A percentile compares a stretch with the other conserved stretches of the same genome.
These are phyloP conservation scores for Teratosphaeria gauchensis DNA, from an alignment of 2,329 filamentous ascomycete genomes.

Conservation along the genomic window DNA sequence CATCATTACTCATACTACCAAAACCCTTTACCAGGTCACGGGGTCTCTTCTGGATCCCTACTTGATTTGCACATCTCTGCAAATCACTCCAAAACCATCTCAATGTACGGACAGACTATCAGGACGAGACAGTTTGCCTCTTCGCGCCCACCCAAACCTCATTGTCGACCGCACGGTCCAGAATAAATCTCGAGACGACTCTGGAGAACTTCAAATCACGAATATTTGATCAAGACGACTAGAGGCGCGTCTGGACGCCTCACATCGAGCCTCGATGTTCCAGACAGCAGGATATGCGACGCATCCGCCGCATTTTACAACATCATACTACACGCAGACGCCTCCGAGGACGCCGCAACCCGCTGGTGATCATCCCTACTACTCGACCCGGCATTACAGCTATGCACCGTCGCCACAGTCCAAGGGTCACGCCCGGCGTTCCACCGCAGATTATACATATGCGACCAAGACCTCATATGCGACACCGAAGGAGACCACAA, in stretches of 20 bases:
- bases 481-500: constrained; percentile 24
- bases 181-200: constrained; percentile 9
- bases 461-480: constrained; percentile 26
- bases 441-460: constrained; percentile 44
- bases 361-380: constrained; percentile 35
- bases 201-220: background rate
- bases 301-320: constrained; percentile 40
- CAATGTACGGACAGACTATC: constrained; percentile 21
- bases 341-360: constrained; percentile 39
- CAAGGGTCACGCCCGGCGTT: constrained; percentile 45
- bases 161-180: constrained; percentile 19
- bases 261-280: constrained; percentile 21
- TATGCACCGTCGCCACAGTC: constrained; percentile 39
- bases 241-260: constrained; percentile 28
- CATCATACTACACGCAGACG: constrained; percentile 37
- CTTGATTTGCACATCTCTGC: constrained; percentile 7
- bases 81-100: constrained; percentile 10
- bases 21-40: constrained; percentile 5
- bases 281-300: constrained; percentile 26
- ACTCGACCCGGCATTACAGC: constrained; percentile 43
- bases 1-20: constrained; percentile 5
- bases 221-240: constrained; percentile 8
- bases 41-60: constrained; percentile 12
- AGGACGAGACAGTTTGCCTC: constrained; percentile 16
- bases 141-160: constrained; percentile 21